Conservation (phyloP, 2,329 filamentous ascomycete species). For the Colletotrichum spaethianum region DNA sequence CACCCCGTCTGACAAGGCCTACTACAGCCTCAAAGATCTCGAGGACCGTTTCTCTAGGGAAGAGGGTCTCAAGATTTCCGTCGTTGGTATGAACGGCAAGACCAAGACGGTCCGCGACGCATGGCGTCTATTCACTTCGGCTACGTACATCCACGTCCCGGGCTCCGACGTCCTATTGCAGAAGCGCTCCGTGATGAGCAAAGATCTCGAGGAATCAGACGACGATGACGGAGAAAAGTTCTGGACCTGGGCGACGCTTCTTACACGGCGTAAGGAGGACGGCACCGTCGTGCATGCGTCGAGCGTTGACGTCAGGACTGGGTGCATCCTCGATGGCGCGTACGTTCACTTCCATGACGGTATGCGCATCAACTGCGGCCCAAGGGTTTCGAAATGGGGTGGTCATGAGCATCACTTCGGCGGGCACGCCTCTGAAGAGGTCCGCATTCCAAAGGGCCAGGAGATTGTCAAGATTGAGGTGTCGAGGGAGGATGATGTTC, state of each 20-base stretch:
- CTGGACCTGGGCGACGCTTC: conserved; percentile 51
- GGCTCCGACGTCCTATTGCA: conserved; percentile 54
- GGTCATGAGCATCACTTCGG: conserved; percentile 46
- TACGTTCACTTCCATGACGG: conserved; percentile 61
- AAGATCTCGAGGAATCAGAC: conserved; percentile 16
- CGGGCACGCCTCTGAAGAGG: conserved; percentile 49
- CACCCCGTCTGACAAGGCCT: conserved; percentile 22
- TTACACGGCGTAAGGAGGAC: conserved; percentile 48
- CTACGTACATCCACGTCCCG: conserved; percentile 54
- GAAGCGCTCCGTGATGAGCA: conserved; percentile 46
- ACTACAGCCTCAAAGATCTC: conserved; percentile 48
- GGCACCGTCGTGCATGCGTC: conserved; percentile 54
- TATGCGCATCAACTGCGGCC: conserved; percentile 58
- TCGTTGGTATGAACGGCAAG: conserved; percentile 59
- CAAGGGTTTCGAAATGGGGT: conserved; percentile 41
- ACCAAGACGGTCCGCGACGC: conserved; percentile 48
- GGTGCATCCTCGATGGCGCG: conserved; percentile 59
- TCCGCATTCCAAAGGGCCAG: conserved; percentile 44
- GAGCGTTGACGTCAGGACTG: conserved; percentile 61
- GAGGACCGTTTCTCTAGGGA: conserved; percentile 49
- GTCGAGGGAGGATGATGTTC: conserved; percentile 19
- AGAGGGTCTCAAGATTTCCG: conserved; percentile 55
- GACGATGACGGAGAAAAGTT: conserved; percentile 33
- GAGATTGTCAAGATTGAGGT: conserved; percentile 52
- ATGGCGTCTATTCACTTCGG: conserved; percentile 51